Conservation (phyloP, 2,329 filamentous ascomycete species). For the Knoxdaviesia capensis region DNA sequence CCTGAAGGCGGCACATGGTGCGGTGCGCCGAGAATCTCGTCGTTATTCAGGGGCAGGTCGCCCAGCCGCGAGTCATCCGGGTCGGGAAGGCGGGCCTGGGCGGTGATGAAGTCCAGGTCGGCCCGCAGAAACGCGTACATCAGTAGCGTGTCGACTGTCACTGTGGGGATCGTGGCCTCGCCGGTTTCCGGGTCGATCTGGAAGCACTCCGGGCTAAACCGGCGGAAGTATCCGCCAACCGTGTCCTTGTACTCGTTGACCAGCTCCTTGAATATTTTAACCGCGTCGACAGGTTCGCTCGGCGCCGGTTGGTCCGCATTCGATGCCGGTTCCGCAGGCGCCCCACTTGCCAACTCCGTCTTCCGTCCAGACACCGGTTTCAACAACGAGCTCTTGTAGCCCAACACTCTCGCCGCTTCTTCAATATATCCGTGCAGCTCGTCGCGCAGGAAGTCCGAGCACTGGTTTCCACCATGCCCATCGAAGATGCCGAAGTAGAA, state of each 20-base stretch:
- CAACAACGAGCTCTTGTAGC: slow-evolving; percentile 43
- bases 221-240: slow-evolving; percentile 84
- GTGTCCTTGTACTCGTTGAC: slow-evolving; percentile 62
- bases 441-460: slow-evolving; percentile 69
- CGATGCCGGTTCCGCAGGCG: background rate
- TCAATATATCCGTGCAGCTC: slow-evolving; percentile 80
- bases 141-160: slow-evolving; percentile 57
- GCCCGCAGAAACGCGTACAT: slow-evolving; percentile 87
- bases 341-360: no score
- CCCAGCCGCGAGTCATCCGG: slow-evolving; percentile 47
- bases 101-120: slow-evolving; percentile 83
- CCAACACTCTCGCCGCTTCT: slow-evolving; percentile 55
- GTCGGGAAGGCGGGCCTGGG: slow-evolving; percentile 67
- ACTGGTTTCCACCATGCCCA: slow-evolving; percentile 80
- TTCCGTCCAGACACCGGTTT: no score
- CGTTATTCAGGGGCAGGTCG: slow-evolving; percentile 64
- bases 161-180: slow-evolving; percentile 14
- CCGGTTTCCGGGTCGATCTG: slow-evolving; percentile 12
- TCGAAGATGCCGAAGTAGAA: slow-evolving; percentile 98
- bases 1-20: slow-evolving; percentile 30
- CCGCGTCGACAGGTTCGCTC: slow-evolving; percentile 25
- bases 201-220: slow-evolving; percentile 73
- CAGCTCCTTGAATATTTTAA: slow-evolving; percentile 49
- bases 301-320: background rate
- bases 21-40: slow-evolving; percentile 57